Evolutionary conservation across 1,284 basidiomycete species (phyloP), one percentile per base, ranked within the genome.

Genomic region (Cutaneotrichosporon mucoides): DNA sequence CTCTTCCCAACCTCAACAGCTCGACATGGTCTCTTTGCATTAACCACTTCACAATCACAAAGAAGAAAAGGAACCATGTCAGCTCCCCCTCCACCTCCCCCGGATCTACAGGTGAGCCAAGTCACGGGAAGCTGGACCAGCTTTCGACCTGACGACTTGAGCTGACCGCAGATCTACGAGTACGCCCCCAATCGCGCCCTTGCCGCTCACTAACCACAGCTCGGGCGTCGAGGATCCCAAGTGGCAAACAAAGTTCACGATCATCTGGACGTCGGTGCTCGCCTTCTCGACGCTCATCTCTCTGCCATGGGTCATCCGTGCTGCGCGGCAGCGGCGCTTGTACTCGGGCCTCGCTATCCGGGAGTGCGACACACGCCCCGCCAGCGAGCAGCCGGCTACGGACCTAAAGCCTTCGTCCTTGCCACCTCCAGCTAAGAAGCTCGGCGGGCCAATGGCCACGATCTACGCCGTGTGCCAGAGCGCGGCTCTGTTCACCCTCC

Each of bases 181-280:
- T 64, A 34, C 15, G 62, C n/a, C 42, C 33, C 12, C 24, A 5
- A 2, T n/a, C 43, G 15, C 10, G n/a, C n/a, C 6, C 33, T 5
- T 9, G 11, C 35, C 38, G n/a, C 15, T 34, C 6, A 35, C 59
- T 60, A 24, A 57, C 49, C 7, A 24, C 66, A 90, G 89, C 73
- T 89, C 89, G 0, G 90, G 90, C 72, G 80, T 80, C n/a, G 81
- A 82, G 49, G 90, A 90, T 71, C 89, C 89, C 0, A 81, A 82
- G 79, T 92, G 86, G 85, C 88, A 90, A 70, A 79, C 78, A 53
- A 86, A 82, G 66, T 91, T 91, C 78, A 86, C 87, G 0, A 83
- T 83, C 24, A 83, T 87, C 47, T 92, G 89, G 89, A 83, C 84
- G 1, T 80, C 83, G 2, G 80, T 82, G 10, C 76, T 86, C 11